A percentile compares a stretch with the other conserved stretches of the same genome.
These are phyloP conservation scores for Jaltomata sinuosa DNA, from an alignment of 257 asterid species.

Conservation along the genomic window DNA sequence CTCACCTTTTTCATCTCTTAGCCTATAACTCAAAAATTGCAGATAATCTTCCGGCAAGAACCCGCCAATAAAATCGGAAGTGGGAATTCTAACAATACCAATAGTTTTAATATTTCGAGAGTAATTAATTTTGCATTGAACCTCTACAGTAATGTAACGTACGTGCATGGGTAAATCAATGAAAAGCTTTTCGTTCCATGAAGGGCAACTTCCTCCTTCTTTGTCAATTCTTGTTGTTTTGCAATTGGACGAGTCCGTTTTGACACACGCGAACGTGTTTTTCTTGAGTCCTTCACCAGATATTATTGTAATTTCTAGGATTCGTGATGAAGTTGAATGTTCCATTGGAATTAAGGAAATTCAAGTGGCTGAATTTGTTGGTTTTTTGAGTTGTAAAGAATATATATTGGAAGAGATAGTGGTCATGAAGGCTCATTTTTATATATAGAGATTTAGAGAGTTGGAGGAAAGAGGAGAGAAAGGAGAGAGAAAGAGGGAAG, in stretches of 20 bases:
- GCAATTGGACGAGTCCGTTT: constrained; percentile 15
- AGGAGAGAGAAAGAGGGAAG: constrained; percentile 19
- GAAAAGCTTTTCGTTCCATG: constrained; percentile 53
- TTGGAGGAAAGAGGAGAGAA: constrained; percentile 19
- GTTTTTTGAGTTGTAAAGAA: neutral
- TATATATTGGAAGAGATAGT: neutral
- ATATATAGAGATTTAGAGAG: neutral
- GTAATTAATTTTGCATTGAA: constrained; percentile 20
- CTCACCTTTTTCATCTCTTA: constrained; percentile 37
- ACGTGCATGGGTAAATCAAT: constrained; percentile 42
- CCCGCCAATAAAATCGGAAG: constrained; percentile 55
- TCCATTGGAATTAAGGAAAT: neutral
- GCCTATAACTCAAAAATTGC: constrained; percentile 70
- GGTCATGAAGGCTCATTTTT: neutral
- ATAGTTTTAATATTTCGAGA: constrained; percentile 15
- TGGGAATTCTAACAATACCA: constrained; percentile 48
- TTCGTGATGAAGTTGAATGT: neutral
- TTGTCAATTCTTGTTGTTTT: constrained; percentile 24
- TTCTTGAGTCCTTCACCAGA: constrained; percentile 56
- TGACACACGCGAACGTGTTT: constrained; percentile 18
- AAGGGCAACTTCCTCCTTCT: constrained; percentile 51
- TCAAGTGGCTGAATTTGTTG: neutral
- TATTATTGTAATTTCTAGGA: constrained; percentile 48
- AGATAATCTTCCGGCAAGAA: constrained; percentile 37
- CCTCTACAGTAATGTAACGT: constrained; percentile 42